Conservation (phyloP, 2,329 filamentous ascomycete species). For the Verticillium isaacii region DNA sequence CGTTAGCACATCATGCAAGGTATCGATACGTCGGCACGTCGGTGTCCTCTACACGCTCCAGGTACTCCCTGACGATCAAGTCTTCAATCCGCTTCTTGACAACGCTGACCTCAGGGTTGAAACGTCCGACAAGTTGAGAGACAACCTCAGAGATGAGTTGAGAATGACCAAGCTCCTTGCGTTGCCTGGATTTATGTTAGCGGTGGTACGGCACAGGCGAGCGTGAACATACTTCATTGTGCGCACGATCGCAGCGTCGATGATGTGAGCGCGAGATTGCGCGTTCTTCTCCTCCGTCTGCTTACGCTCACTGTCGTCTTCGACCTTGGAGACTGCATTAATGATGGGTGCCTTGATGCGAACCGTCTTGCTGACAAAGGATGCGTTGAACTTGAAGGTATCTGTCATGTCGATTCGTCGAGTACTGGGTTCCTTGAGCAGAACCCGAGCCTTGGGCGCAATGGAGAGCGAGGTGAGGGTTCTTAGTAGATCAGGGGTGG, state of each 20-base stretch:
- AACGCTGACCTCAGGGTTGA: constrained; percentile 71
- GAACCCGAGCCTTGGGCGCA: constrained; percentile 74
- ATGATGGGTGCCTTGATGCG: constrained; percentile 89
- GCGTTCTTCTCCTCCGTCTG: constrained; percentile 74
- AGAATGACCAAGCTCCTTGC: constrained; percentile 66
- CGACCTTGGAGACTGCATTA: constrained; percentile 76
- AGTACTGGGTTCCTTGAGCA: constrained; percentile 74
- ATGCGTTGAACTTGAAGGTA: constrained; percentile 74
- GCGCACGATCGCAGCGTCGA: constrained; percentile 73
- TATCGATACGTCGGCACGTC: constrained; percentile 65
- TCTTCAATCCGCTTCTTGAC: constrained; percentile 81
- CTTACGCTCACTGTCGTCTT: constrained; percentile 64
- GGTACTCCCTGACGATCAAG: constrained; percentile 70
- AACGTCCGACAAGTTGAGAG: constrained; percentile 61
- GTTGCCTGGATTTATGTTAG: constrained; percentile 50
- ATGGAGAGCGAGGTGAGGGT: constrained; percentile 79
- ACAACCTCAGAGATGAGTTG: constrained; percentile 69
- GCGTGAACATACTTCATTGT: constrained; percentile 72
- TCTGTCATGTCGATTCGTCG: constrained; percentile 75
- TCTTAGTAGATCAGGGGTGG: constrained; percentile 65
- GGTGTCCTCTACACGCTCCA: constrained; percentile 69
- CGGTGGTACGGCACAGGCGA: background rate
- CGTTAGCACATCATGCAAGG: constrained; percentile 47
- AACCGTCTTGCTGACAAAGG: constrained; percentile 76
- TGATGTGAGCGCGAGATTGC: constrained; percentile 63